Base-by-base conservation (phyloP, 2,329 filamentous ascomycete genomes). In the Westerdykella ornata region DNA sequence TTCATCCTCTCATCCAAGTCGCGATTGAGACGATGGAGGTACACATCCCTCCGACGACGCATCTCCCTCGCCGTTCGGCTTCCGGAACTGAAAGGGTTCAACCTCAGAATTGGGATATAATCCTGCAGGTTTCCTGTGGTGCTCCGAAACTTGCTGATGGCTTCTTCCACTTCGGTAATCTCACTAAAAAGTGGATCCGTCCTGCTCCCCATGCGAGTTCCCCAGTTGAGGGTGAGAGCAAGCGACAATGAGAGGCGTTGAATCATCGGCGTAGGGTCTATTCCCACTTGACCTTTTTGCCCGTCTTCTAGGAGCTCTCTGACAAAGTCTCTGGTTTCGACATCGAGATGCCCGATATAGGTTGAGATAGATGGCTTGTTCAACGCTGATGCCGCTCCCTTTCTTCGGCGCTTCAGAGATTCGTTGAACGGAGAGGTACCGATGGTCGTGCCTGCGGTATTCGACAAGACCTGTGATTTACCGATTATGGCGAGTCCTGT, bases 241-340 rank as follows among this genome's bases (percentile, higher is more conserved):
- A 84, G 67, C n/a, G 75, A 80, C 3, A 84, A 63, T 11, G 73
- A 76, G 0, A 84, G 69, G 0, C 80, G 74, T 52, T 83, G 80
- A 35, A 84, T 82, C 74, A 82, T 80, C 1, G 80, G 77, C 77
- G 82, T 79, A 0, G 80, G 79, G 42, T 84, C 77, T 0, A 83
- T 73, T 0, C 76, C 69, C 1, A 65, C 65, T 1, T 63, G 62
- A 1, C 81, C 81, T 1, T 68, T 70, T 5, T 73, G 65, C 3
- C 81, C 80, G 45, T 81, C 76, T 15, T 72, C 69, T 43, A 77
- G 68, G 0, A 80, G 71, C 44, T 84, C 81, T 34, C 72, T 71
- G 37, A 84, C 67, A 39, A 84, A 84, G 39, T 78, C 75, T 15
- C 74, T 75, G 2, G 77, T 78, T 60, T 84, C 80, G 5, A 80